phyloP scores from a whole-genome alignment of 2,329 filamentous ascomycete genomes.

The Aspergillus felis region DNA sequence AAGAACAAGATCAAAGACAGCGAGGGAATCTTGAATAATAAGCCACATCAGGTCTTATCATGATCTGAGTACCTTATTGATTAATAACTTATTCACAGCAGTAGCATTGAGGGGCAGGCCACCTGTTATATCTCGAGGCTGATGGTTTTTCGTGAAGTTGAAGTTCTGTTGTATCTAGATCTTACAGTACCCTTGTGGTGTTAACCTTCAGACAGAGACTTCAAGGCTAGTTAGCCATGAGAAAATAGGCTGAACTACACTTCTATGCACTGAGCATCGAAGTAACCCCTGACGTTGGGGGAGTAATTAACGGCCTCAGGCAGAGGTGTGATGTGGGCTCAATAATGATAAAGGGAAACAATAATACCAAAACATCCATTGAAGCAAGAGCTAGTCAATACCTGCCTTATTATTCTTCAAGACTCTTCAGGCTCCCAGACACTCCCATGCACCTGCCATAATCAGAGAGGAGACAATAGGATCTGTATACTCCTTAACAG shows the following conservation, averaged over 20 bases:
- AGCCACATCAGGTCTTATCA: not conserved
- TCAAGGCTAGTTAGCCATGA: not conserved
- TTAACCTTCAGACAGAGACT: not conserved
- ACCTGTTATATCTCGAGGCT: not conserved
- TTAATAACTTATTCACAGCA: not conserved
- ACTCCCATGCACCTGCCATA: not conserved
- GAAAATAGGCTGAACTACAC: not conserved
- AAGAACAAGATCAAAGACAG: not conserved
- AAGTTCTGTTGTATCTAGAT: not conserved
- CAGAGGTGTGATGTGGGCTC: not conserved
- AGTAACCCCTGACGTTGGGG: not conserved
- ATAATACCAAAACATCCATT: not conserved
- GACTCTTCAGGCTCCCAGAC: not conserved
- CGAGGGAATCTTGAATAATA: not conserved
- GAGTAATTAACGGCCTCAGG: not conserved
- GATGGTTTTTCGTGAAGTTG: not conserved
- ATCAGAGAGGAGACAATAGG: not conserved
- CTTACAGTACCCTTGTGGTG: not conserved
- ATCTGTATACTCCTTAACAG: not conserved
- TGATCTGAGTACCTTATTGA: not conserved
- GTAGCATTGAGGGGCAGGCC: not conserved
- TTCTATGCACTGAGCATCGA: not conserved
- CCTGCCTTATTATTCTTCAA: not conserved
- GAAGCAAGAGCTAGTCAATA: not conserved
- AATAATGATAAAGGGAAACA: not conserved